A percentile compares a stretch with the other conserved stretches of the same genome.
Conservation (phyloP, 2,329 filamentous ascomycete species). For the Hymenoscyphus linearis region DNA sequence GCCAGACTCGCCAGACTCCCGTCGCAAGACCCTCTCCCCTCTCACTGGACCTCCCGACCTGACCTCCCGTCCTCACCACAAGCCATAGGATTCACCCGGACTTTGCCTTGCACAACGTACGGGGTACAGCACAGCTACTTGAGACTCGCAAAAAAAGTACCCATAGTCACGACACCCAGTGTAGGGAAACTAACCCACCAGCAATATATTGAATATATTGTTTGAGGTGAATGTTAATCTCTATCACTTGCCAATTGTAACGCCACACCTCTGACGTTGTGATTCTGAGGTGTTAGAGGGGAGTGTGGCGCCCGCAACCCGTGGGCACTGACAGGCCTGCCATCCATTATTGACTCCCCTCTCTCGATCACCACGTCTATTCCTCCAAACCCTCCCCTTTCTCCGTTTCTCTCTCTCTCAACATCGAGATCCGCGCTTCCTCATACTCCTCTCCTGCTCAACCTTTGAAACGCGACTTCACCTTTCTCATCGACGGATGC, state of each 20-base stretch:
- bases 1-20: no score
- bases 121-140: no score
- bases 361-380: neutral
- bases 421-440: neutral
- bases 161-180: no score
- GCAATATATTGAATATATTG: no score
- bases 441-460: neutral
- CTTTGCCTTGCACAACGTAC: no score
- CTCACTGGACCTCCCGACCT: no score
- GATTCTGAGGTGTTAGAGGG: neutral
- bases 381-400: neutral
- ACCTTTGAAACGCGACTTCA: neutral
- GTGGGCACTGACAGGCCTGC: neutral
- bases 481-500: slow-evolving; percentile 7
- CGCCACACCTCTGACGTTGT: neutral
- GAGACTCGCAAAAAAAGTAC: no score
- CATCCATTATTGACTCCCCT: neutral
- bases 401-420: neutral
- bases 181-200: no score
- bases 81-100: no score
- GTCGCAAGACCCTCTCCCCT: no score
- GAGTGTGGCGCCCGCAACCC: neutral
- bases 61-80: no score
- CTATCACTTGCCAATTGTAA: neutral
- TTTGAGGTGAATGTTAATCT: no score